Evolutionary conservation across 352 stramenopile species (phyloP), one percentile per base, ranked within the genome.

Genomic region (Globisporangium parvum): DNA sequence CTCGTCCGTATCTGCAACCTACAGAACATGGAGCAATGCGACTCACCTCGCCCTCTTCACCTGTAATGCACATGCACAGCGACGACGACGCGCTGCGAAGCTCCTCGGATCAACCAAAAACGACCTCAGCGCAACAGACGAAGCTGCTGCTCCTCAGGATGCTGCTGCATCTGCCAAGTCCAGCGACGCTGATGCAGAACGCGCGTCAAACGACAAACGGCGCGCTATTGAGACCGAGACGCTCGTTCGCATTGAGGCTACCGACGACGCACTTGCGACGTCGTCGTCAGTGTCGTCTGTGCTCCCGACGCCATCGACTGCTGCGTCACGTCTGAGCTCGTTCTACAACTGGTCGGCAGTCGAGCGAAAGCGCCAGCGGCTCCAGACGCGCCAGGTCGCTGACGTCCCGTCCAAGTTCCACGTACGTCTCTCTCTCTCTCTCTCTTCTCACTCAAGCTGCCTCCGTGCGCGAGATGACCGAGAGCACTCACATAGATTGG

Each of bases 21-120:
- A 8, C 14, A 17, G 15, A 12, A 20, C 14, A n/a, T n/a, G 39
- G 14, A 18, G 10, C 10, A 5, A 12, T 41, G 3, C 35, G 35
- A 20, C 17, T n/a, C 14, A 10, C 15, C 14, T 8, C 15, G 39
- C 10, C 31, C 10, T n/a, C 5, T n/a, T 42, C 14, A 17, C 35
- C 5, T 47, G 8, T 28, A 12, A n/a, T 21, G 8, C 48, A 41
- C 37, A 24, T 1, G 2, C 15, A 4, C 59, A 91, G 80, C 76
- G 81, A 70, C 76, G 73, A 21, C 80, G 78, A 21, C 74, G 76
- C 18, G 74, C 75, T 2, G 80, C 74, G 9, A 88, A 87, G 48
- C 52, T 88, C 28, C 72, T 83, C 21, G 24, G 17, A 42, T 42
- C 39, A 11, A 42, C 6, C 39, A 42, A 42, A n/a, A 42, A 12